Base-by-base conservation (phyloP, 306 rosid species). In the Sphenostylis stenocarpa region DNA sequence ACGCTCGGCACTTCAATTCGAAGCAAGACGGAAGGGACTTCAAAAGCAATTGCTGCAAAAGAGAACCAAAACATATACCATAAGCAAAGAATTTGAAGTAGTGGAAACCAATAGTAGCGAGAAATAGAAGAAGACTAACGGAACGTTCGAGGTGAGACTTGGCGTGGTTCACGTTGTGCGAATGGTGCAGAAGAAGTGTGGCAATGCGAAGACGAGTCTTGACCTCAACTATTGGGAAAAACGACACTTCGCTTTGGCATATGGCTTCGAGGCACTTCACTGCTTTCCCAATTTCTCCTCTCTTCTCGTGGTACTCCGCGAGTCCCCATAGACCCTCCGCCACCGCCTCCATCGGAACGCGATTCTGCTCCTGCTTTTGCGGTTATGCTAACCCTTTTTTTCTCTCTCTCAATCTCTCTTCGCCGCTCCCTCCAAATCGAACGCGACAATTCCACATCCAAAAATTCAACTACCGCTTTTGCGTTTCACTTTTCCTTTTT, bases 311-410 rank as follows among this genome's bases (percentile, higher is more conserved):
- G 73, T 79, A 65, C 24, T 95, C 97, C 10, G 97, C 91, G 16
- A 95, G 75, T 0, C 90, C 93, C 98, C 98, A 95, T 11, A 95
- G 80, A 44, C 98, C 98, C 80, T 92, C 97, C 12, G 93, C 97
- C 67, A 95, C 86, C 4, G 93, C 98, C 49, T 95, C 98, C 98
- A 94, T 94, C 20, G 1, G 0, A 16, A 11, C 55, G 12, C 24
- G 15, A 61, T 47, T 28, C 45, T 47, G 48, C 20, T 26, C 7
- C 20, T 28, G 29, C 19, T 57, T 13, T 15, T 2, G 17, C 56
- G 21, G 12, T 20, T 49, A 7, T 57, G 38, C 6, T 51, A 7
- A 23, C 63, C 64, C 64, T 24, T 3, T 21, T 43, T 12, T 9
- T 0, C 12, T 29, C 4, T n/a, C 52, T 5, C 43, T 38, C 34